phyloP scores from a whole-genome alignment of 2,329 filamentous ascomycete genomes.

The Penicillium sp. region DNA sequence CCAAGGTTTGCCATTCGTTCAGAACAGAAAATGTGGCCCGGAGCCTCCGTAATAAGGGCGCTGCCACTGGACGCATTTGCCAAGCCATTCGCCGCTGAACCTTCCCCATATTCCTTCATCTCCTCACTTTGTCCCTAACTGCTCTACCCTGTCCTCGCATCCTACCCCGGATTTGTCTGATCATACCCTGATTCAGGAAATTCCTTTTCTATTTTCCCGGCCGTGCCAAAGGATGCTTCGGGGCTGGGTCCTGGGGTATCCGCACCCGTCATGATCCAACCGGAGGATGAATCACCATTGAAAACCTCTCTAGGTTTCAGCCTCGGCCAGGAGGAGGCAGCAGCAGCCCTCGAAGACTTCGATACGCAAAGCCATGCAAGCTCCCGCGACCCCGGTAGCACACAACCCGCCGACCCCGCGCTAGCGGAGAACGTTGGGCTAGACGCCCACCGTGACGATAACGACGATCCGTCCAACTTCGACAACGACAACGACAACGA shows the following conservation, averaged over 20 bases:
- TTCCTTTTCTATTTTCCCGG: slow-evolving; percentile 5
- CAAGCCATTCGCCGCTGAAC: slow-evolving; percentile 32
- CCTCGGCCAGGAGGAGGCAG: slow-evolving; percentile 29
- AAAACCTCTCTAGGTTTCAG: slow-evolving; percentile 27
- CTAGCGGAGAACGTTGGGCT: slow-evolving; percentile 19
- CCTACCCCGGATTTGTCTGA: neutral
- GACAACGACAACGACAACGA: slow-evolving; percentile 60
- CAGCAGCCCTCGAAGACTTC: slow-evolving; percentile 32
- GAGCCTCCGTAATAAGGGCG: slow-evolving; percentile 14
- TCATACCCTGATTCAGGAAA: slow-evolving; percentile 12
- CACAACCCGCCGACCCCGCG: slow-evolving; percentile 26
- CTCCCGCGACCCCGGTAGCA: slow-evolving; percentile 37
- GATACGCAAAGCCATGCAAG: slow-evolving; percentile 39
- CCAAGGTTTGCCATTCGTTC: too few relatives aligned
- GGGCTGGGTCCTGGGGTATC: slow-evolving; percentile 35
- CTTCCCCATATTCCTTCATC: slow-evolving; percentile 33
- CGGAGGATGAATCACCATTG: slow-evolving; percentile 35
- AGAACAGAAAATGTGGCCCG: neutral
- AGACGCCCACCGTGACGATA: slow-evolving; percentile 25
- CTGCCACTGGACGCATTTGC: slow-evolving; percentile 24
- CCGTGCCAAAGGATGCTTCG: slow-evolving; percentile 36
- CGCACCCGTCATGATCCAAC: slow-evolving; percentile 42
- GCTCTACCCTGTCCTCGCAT: slow-evolving; percentile 2
- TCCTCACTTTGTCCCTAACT: slow-evolving; percentile 24
- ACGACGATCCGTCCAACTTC: slow-evolving; percentile 21